phyloP scores from a whole-genome alignment of 768 basidiomycete species.

The Lactifluus rugatus region DNA sequence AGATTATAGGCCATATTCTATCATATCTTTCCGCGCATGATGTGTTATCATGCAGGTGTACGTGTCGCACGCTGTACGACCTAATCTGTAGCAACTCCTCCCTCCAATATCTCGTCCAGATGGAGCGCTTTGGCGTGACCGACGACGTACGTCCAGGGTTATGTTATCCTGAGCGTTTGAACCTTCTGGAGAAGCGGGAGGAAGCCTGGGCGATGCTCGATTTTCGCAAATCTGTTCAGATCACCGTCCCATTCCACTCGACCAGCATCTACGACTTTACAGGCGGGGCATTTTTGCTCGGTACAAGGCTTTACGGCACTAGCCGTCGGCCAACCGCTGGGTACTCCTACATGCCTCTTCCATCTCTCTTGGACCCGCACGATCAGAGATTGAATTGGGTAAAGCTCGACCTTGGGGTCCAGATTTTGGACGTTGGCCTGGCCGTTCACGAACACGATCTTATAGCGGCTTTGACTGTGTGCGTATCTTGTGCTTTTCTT shows the following conservation, averaged over 20 bases:
- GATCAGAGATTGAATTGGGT: not conserved
- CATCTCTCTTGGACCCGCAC: not conserved
- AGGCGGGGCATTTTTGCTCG: conserved; percentile 17
- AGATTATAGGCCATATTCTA: conserved; percentile 8
- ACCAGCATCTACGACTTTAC: conserved; percentile 21
- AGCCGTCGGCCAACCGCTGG: conserved; percentile 5
- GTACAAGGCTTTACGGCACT: conserved; percentile 1
- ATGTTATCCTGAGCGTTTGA: conserved; percentile 8
- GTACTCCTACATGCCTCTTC: conserved; percentile 10
- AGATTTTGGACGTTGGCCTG: conserved; percentile 16
- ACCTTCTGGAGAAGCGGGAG: conserved; percentile 9
- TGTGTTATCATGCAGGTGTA: conserved; percentile 3
- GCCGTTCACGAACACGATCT: conserved; percentile 18
- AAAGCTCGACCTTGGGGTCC: not conserved
- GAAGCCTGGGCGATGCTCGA: conserved; percentile 11
- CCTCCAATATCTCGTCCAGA: conserved; percentile 14
- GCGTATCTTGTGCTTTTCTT: not conserved
- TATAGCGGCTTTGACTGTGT: conserved; percentile 14
- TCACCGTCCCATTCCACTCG: conserved; percentile 11
- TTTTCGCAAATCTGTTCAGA: not conserved
- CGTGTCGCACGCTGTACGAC: conserved; percentile 4
- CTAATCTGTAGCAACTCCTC: not conserved
- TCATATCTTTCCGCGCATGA: conserved; percentile 1
- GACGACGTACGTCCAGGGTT: conserved; percentile 3
- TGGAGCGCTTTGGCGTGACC: conserved; percentile 9